Base-by-base conservation (phyloP, 768 basidiomycete species). In the Tephrocybe sp. region DNA sequence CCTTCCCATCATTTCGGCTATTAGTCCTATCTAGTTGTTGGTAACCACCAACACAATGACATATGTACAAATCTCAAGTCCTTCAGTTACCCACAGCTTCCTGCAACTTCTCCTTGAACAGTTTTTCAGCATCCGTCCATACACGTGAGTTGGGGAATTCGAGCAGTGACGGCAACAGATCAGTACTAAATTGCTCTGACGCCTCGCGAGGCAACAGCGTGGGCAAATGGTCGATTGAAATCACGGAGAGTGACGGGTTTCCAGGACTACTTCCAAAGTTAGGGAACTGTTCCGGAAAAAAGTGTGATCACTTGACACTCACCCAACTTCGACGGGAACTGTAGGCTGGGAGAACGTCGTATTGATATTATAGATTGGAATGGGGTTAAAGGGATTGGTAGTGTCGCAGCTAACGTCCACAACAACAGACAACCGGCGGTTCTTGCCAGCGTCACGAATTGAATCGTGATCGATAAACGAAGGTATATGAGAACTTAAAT, bases 331-430 rank as follows among this genome's bases (percentile, higher is more conserved):
- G 34, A 94, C 93, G 52, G 85, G 76, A 35, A 98, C 91, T 2
- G 95, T 97, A 14, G 97, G 97, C 51, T 90, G 79, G 41, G 85
- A 80, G 67, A 98, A 98, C 0, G 92, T 94, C 17, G 96, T 98
- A 72, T 97, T 98, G 72, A 94, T 79, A 49, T 64, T 75, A 72
- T 99, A 99, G 54, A 99, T 87, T 8, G 97, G 97, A 58, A 98
- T 89, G 1, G 97, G 97, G 68, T 98, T 99, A 79, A 87, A 88
- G 13, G 97, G 95, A 69, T 99, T 99, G 48, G 94, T 98, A 19
- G 96, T 98, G 68, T 99, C 97, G 74, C 97, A 99, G 66, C 92
- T 96, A 60, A 99, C 97, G 60, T 99, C 97, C 20, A 98, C 97
- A 41, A 98, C 84, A 23, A 95, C 85, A 19, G 82, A 76, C 53